Percentiles rank a stretch among this genome's conserved stretches.
Conservation (phyloP, 2,329 filamentous ascomycete species). For the Clonostachys rhizophaga region DNA sequence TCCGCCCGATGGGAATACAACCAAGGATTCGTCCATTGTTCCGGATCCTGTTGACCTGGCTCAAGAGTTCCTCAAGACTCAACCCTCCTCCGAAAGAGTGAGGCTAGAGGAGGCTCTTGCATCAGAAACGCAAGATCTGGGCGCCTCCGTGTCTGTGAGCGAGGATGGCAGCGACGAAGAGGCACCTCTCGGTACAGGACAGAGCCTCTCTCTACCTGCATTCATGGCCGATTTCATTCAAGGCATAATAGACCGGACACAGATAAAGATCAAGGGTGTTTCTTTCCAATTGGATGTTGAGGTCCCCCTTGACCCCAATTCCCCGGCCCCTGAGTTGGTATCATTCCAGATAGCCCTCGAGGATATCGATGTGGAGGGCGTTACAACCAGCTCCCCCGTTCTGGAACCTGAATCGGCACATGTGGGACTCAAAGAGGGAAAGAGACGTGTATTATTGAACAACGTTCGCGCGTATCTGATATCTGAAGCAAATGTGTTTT, state of each 20-base stretch:
- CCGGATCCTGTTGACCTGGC: constrained; percentile 71
- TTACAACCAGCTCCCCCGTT: constrained; percentile 36
- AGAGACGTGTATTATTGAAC: constrained; percentile 59
- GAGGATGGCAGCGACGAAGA: constrained; percentile 62
- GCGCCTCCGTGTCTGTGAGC: constrained; percentile 54
- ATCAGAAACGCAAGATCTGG: constrained; percentile 57
- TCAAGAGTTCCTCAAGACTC: constrained; percentile 71
- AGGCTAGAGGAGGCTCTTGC: constrained; percentile 66
- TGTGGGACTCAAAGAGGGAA: constrained; percentile 53
- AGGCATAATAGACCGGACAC: constrained; percentile 67
- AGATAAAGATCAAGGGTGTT: constrained; percentile 62
- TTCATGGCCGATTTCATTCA: constrained; percentile 71
- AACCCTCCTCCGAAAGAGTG: constrained; percentile 59
- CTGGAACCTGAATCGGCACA: constrained; percentile 15
- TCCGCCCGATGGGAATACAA: constrained; percentile 6
- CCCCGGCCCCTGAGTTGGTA: constrained; percentile 45
- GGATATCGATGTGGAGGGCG: constrained; percentile 61
- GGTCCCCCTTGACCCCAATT: constrained; percentile 41
- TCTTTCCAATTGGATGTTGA: constrained; percentile 62
- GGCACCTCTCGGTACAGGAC: constrained; percentile 60
- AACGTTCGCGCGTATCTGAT: constrained; percentile 62
- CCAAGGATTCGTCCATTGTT: constrained; percentile 31
- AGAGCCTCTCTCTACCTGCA: constrained; percentile 61
- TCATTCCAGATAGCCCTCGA: constrained; percentile 64
- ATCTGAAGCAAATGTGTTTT: constrained; percentile 63